These are phyloP conservation scores for Tolypocladium amazonense DNA, from an alignment of 2,329 filamentous ascomycete genomes.

Conservation along the genomic window DNA sequence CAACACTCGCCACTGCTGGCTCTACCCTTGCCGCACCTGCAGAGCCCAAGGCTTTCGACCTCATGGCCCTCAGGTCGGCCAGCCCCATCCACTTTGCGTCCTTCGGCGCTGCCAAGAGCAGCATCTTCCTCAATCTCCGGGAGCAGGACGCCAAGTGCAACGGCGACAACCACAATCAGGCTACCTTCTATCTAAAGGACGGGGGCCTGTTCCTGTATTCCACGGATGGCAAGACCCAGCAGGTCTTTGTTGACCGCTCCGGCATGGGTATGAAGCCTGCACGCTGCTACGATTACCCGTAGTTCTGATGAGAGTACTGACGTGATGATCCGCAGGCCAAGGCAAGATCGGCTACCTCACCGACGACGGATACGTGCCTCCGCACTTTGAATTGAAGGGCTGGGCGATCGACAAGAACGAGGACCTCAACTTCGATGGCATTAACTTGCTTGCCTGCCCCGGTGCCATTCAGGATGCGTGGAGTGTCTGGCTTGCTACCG, in stretches of 20 bases:
- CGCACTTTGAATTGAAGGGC: slow-evolving; percentile 32
- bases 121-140: slow-evolving; percentile 31
- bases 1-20: slow-evolving; percentile 14
- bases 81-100: slow-evolving; percentile 34
- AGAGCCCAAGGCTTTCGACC: slow-evolving; percentile 28
- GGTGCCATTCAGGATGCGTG: slow-evolving; percentile 30
- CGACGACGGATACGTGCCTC: slow-evolving; percentile 25
- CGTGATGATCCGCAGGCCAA: slow-evolving; percentile 25
- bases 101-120: slow-evolving; percentile 32
- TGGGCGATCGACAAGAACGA: slow-evolving; percentile 33
- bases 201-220: slow-evolving; percentile 37
- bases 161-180: slow-evolving; percentile 24
- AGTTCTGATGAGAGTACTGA: background rate
- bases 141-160: slow-evolving; percentile 39
- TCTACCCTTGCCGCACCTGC: slow-evolving; percentile 15
- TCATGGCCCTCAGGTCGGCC: slow-evolving; percentile 39
- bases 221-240: slow-evolving; percentile 29
- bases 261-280: slow-evolving; percentile 40
- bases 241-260: slow-evolving; percentile 42
- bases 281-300: background rate
- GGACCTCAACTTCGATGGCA: slow-evolving; percentile 34
- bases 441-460: slow-evolving; percentile 42
- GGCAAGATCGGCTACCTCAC: slow-evolving; percentile 43
- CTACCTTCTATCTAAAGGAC: slow-evolving; percentile 39
- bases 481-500: slow-evolving; percentile 24